phyloP scores from a whole-genome alignment of 1,284 basidiomycete genomes.

The Jaminaea rosea region DNA sequence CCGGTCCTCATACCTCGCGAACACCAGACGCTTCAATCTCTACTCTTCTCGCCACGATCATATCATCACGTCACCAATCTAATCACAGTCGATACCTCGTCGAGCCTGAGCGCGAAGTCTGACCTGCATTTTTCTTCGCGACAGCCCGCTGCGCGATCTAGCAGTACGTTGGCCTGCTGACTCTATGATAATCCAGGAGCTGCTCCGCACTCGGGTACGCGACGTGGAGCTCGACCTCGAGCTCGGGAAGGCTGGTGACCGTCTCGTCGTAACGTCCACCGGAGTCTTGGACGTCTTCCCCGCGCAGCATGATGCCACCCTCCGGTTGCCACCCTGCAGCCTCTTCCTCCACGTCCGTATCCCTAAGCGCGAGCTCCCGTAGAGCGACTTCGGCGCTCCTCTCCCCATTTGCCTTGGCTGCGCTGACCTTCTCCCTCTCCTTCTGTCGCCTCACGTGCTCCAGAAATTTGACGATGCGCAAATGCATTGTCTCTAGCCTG shows the following conservation, averaged over 20 bases:
- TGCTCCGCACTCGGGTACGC: constrained; percentile 34
- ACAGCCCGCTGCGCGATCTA: too few relatives aligned
- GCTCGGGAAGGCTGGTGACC: constrained; percentile 22
- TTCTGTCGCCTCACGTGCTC: constrained; percentile 10
- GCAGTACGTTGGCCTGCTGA: constrained; percentile 32
- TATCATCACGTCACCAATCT: too few relatives aligned
- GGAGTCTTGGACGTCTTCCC: neutral
- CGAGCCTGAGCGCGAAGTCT: too few relatives aligned
- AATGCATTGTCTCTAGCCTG: constrained; percentile 45
- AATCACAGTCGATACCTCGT: too few relatives aligned
- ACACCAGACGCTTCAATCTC: too few relatives aligned
- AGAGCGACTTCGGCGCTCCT: too few relatives aligned
- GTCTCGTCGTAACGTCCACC: constrained; percentile 9
- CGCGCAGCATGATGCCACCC: constrained; percentile 11
- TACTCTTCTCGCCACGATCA: too few relatives aligned
- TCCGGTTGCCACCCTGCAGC: too few relatives aligned
- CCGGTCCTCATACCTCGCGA: too few relatives aligned
- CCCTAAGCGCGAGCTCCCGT: neutral
- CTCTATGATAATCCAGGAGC: constrained; percentile 35
- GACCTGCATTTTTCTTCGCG: too few relatives aligned
- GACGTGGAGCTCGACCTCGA: constrained; percentile 24
- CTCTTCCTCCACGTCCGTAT: neutral
- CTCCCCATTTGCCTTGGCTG: too few relatives aligned
- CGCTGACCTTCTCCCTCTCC: neutral
- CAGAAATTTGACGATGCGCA: constrained; percentile 17